Percentiles rank a stretch among this genome's conserved stretches.
phyloP scores from a whole-genome alignment of 2,329 filamentous ascomycete species.

The Epicoccum nigrum region DNA sequence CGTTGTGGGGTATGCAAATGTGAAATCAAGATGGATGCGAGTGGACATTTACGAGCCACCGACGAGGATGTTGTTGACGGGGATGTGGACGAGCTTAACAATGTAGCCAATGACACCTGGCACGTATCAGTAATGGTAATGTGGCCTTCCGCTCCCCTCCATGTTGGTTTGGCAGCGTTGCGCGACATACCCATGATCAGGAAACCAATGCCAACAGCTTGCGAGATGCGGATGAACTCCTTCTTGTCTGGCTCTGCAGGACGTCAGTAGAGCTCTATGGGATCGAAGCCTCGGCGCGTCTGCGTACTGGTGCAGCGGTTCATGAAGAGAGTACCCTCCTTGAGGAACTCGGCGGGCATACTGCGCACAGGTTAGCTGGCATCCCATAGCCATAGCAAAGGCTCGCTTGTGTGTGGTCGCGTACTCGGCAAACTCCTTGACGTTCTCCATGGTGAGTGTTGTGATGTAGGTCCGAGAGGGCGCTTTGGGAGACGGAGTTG shows the following conservation, averaged over 20 bases:
- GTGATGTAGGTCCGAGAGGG: not conserved
- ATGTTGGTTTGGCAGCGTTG: not conserved
- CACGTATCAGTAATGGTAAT: not conserved
- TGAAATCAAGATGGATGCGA: conserved; percentile 17
- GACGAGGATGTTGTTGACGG: conserved; percentile 61
- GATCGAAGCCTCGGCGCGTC: not conserved
- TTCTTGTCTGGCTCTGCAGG: conserved; percentile 51
- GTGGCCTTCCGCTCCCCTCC: too few species aligned
- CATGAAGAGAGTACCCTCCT: conserved; percentile 57
- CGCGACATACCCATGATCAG: conserved; percentile 53
- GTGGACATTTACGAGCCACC: conserved; percentile 43
- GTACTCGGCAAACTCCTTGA: conserved; percentile 71
- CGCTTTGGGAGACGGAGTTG: not conserved
- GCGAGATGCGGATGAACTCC: conserved; percentile 54
- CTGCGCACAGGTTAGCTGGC: conserved; percentile 35
- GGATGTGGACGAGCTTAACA: conserved; percentile 61
- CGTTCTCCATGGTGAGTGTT: conserved; percentile 65
- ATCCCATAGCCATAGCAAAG: not conserved
- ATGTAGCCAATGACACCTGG: conserved; percentile 57
- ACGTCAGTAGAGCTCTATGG: conserved; percentile 26
- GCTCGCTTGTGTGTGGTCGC: conserved; percentile 7
- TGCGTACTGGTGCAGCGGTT: conserved; percentile 54
- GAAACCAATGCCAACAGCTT: conserved; percentile 60
- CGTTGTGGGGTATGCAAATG: conserved; percentile 16
- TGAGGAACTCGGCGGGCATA: conserved; percentile 51